Evolutionary conservation across 768 basidiomycete genomes (phyloP), one percentile per base, ranked within the genome.

Genomic region (Psilocybe subaeruginosa): DNA sequence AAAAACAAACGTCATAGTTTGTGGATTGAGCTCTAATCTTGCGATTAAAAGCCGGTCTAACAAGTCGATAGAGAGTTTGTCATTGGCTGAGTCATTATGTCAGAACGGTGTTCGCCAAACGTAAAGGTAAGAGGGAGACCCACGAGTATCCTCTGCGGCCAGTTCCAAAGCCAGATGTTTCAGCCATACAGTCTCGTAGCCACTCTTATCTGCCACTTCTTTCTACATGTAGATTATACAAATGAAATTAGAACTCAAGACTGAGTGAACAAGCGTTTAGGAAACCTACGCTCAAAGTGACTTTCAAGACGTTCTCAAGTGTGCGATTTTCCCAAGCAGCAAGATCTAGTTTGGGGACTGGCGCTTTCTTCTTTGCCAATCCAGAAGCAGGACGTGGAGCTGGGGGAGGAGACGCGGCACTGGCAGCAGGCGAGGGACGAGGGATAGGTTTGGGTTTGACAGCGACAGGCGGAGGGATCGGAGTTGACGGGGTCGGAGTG

Each of bases 21-120:
- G 77, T 9, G 94, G 86, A 71, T 94, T 85, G 19, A 97, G 73
- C 58, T 95, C 93, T 7, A 99, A 82, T 31, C 95, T 80, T 2
- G 93, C 84, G 67, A 97, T 95, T 54, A 98, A 78, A 3, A 95
- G 75, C 23, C 90, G 84, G 76, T 97, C 95, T 19, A 84, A 77
- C 55, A 93, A 78, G 33, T 89, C 87, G 17, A 75, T 77, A 31
- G 78, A 81, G 12, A 90, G 74, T 23, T 73, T 80, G 35, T 80
- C 71, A n/a, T 78, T 71, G 50, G 73, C 76, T 72, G 72, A 39
- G 63, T 61, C 71, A 48, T 16, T 41, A 12, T 31, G 30, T 56
- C 31, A 64, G 53, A 46, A 64, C 41, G 61, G 23, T 50, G 35
- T 48, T 62, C 33, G 43, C 31, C 37, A 51, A 57, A 57, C 27